Evolutionary conservation across 768 basidiomycete genomes (phyloP), one percentile per base, ranked within the genome.

Genomic region (Suillus placidus): DNA sequence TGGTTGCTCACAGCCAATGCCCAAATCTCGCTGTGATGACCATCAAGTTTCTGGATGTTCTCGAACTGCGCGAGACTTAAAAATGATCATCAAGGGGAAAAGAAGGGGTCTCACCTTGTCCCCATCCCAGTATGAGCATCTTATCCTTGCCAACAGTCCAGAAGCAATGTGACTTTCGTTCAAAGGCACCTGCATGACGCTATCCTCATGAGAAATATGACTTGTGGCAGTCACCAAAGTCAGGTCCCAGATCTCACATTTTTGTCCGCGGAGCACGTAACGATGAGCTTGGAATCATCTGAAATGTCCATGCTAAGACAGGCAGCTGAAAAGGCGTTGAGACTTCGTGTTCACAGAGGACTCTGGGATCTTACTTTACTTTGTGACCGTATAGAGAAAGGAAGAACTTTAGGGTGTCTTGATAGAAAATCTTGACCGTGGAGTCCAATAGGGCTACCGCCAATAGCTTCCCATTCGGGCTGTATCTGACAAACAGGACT

Each of bases 231-330:
- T 99, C 97, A 45, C 97, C 97, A 72, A 99, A 99, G 77, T 99
- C 96, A 60, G 87, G 23, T 97, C 97, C 97, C 97, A 99, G 64
- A 99, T 97, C 80, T 99, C 80, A 99, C 90, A 74, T 99, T 99
- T 78, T 99, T 99, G 80, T 99, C 97, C 4, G 95, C 94, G 37
- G 97, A 98, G 75, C 93, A 97, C 32, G 97, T 99, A 55, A 95
- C 92, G 67, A 99, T 96, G 52, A 99, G 84, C 75, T 96, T 97
- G 0, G 95, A 97, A 76, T 99, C 97, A 68, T 87, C 81, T 1
- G 97, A 99, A 64, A 99, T 97, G 75, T 99, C 97, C 90, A 99
- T 0, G 93, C 89, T 35, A 99, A 85, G n/a, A 99, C 97, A 6
- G 97, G 97, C 18, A 99, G 84, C 95, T 97, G 47, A 58, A 38